phyloP scores from a whole-genome alignment of 169 alveolate species.

The Eimeria zaria region DNA sequence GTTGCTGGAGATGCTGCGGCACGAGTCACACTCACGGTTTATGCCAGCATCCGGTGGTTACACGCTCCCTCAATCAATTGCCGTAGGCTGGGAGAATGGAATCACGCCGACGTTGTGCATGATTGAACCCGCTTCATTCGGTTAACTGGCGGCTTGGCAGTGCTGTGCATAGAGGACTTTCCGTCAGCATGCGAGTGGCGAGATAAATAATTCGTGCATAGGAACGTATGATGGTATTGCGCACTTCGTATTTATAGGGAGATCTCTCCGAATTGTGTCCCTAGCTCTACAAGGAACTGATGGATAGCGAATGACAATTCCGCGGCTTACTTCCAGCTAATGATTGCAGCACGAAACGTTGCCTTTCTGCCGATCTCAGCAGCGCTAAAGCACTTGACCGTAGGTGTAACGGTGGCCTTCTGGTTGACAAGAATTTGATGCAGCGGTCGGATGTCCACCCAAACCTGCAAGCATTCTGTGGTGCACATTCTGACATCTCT shows the following conservation, averaged over 20 bases:
- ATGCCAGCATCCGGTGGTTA: neutral
- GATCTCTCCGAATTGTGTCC: neutral
- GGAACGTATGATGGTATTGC: no score
- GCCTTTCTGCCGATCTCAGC: constrained; percentile 35
- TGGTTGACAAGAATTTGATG: constrained; percentile 47
- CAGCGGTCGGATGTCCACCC: constrained; percentile 36
- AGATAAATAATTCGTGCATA: neutral
- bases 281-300: neutral
- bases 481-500: neutral
- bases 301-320: neutral
- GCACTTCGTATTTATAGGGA: neutral
- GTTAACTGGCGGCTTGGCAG: no score
- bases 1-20: constrained; percentile 68
- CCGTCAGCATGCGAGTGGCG: neutral
- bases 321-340: constrained; percentile 46
- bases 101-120: neutral
- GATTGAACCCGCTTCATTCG: no score
- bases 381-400: neutral
- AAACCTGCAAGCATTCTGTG: constrained; percentile 57
- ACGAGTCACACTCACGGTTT: neutral
- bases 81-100: neutral
- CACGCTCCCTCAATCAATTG: neutral
- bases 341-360: constrained; percentile 25
- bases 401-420: constrained; percentile 47
- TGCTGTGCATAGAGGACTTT: neutral